Base-by-base conservation (phyloP, 2,329 filamentous ascomycete species). In the Bipolaris victoriae region DNA sequence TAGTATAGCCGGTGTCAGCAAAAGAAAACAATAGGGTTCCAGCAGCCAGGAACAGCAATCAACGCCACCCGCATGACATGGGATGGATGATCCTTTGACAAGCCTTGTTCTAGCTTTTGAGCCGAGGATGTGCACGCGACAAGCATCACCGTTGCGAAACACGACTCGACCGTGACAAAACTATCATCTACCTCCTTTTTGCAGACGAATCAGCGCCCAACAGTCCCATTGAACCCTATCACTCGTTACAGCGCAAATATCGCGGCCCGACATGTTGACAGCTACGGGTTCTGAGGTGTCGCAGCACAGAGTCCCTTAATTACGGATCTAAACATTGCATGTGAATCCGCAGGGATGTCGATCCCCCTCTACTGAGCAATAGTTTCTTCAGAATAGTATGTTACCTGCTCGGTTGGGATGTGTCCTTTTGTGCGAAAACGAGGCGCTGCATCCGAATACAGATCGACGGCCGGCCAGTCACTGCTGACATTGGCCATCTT, bases 261-360 rank as follows among this genome's bases (percentile, higher is more conserved):
- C 20, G 31, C 11, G 22, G 18, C 15, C 15, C 46, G 35, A n/a
- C 46, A 39, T 39, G 35, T 29, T 29, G 18, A 18, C 20, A 9
- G 33, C 45, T 13, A 22, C 13, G 46, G 18, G 33, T 13, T 37
- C 33, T 22, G 22, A n/a, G 3, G 15, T 11, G 20, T 49, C 35
- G 11, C 46, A 13, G 35, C 35, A 24, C 35, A 29, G 13, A 24
- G 15, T 29, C 33, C 20, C 26, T 49, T 49, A 35, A 49, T 49
- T 49, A 39, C 33, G 20, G 18, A 11, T 39, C 9, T 26, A n/a
- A 13, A 16, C 5, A 15, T 24, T 68, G 63, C 65, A 69, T 59
- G 58, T 69, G 66, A 69, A 69, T 58, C 46, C 20, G 46, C 48
- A 48, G 54, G 44, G 50, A 48, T 55, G 61, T 39, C 47, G 57